Percentiles rank a stretch among this genome's conserved stretches.
phyloP scores from a whole-genome alignment of 2,329 filamentous ascomycete species.

The Paracoccidioides lutzii region DNA sequence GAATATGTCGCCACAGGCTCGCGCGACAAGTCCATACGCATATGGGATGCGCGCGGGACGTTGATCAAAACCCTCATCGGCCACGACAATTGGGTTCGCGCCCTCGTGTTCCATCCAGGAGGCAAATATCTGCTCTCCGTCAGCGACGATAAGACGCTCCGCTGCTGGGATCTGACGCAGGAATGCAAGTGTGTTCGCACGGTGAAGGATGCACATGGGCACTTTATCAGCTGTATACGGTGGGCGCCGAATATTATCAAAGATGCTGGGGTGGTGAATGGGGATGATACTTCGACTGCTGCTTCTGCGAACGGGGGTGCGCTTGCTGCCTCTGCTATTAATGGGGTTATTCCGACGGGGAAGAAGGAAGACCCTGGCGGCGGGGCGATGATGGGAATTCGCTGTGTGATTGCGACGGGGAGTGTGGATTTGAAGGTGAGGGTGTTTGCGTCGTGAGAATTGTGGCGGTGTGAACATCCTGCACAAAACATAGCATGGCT shows the following conservation, averaged over 20 bases:
- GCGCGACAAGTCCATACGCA: slow-evolving; percentile 76
- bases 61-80: slow-evolving; percentile 73
- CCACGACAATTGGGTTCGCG: slow-evolving; percentile 90
- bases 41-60: slow-evolving; percentile 79
- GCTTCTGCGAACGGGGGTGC: slow-evolving; percentile 10
- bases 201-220: slow-evolving; percentile 61
- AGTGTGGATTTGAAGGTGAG: slow-evolving; percentile 70
- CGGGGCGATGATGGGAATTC: slow-evolving; percentile 50
- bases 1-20: slow-evolving; percentile 86
- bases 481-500: too few relatives aligned
- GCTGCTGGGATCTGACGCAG: slow-evolving; percentile 87
- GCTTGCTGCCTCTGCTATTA: slow-evolving; percentile 25
- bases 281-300: slow-evolving; percentile 1
- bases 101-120: slow-evolving; percentile 75
- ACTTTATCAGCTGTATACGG: slow-evolving; percentile 73
- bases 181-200: slow-evolving; percentile 83
- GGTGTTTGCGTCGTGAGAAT: slow-evolving; percentile 52
- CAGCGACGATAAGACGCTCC: slow-evolving; percentile 78
- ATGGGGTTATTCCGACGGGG: background rate
- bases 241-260: slow-evolving; percentile 73
- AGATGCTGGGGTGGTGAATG: slow-evolving; percentile 30
- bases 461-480: background rate
- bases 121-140: slow-evolving; percentile 82
- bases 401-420: slow-evolving; percentile 76
- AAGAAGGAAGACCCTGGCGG: slow-evolving; percentile 42